Evolutionary conservation across 768 basidiomycete species (phyloP).

Genomic region (Cystobasidium onofrii): DNA sequence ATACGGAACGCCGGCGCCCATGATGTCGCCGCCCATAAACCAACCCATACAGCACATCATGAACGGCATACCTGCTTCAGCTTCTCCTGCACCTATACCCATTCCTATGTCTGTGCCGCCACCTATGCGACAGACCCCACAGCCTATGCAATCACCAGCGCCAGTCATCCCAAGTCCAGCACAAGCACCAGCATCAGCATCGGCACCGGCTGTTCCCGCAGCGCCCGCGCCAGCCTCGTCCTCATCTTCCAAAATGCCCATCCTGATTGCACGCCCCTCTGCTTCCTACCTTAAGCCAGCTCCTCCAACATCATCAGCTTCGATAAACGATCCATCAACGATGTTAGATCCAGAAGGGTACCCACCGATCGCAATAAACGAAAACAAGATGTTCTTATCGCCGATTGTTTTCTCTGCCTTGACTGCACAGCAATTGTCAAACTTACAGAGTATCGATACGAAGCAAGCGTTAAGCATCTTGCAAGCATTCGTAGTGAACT

Average conservation of each 20-base stretch:
- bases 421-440: constrained; percentile 61
- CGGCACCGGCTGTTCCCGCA: constrained; percentile 8
- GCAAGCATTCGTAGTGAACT: constrained; percentile 74
- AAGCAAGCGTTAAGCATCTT: constrained; percentile 71
- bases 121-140: neutral
- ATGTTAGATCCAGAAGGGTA: constrained; percentile 35
- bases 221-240: constrained; percentile 28
- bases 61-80: neutral
- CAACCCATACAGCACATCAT: neutral
- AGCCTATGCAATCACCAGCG: constrained; percentile 1
- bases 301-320: constrained; percentile 46
- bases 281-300: constrained; percentile 51
- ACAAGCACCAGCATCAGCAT: constrained; percentile 32
- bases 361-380: constrained; percentile 70
- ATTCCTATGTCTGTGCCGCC: neutral
- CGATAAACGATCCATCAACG: constrained; percentile 33
- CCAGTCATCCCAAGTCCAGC: constrained; percentile 31
- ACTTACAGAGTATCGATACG: constrained; percentile 71
- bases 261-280: constrained; percentile 62
- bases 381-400: constrained; percentile 72
- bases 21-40: neutral
- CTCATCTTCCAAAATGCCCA: constrained; percentile 51
- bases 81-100: neutral
- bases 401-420: constrained; percentile 75
- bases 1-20: neutral